phyloP scores from a whole-genome alignment of 129 eudicot species.

The Arctium lappa region DNA sequence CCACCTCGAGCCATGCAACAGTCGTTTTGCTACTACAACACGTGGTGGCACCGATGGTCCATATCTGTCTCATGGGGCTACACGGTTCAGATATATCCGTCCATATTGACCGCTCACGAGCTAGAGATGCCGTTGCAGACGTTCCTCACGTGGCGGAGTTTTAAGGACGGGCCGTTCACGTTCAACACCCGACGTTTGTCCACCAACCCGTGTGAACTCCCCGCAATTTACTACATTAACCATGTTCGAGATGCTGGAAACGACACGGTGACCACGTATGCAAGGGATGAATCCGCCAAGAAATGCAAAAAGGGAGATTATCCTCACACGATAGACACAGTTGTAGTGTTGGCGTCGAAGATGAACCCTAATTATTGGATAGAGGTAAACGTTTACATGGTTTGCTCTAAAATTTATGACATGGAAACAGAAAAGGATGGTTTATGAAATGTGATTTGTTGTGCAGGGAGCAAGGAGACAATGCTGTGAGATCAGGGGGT shows the following conservation, averaged over 20 bases:
- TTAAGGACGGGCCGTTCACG: conserved; percentile 70
- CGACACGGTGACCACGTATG: conserved; percentile 52
- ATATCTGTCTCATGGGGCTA: conserved; percentile 95
- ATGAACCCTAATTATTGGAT: conserved; percentile 52
- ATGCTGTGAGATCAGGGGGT: conserved; percentile 57
- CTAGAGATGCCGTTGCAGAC: conserved; percentile 73
- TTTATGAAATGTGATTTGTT: background rate
- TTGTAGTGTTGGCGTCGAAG: conserved; percentile 54
- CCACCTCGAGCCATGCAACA: conserved; percentile 64
- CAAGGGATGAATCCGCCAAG: conserved; percentile 21
- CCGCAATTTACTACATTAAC: conserved; percentile 49
- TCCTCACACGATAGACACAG: conserved; percentile 44
- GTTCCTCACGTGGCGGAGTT: conserved; percentile 76
- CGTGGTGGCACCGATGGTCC: conserved; percentile 69
- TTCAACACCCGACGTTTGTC: conserved; percentile 74
- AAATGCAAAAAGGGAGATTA: conserved; percentile 41
- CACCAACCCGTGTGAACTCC: conserved; percentile 56
- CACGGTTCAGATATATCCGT: conserved; percentile 67
- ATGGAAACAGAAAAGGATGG: too few species aligned
- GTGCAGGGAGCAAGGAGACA: conserved; percentile 72
- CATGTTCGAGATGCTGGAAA: conserved; percentile 35
- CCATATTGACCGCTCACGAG: conserved; percentile 43
- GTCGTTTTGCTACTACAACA: conserved; percentile 58
- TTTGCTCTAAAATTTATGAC: background rate
- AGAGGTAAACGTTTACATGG: conserved; percentile 44